Evolutionary conservation across 2,329 filamentous ascomycete species (phyloP).

Genomic region (Fusarium begoniae): DNA sequence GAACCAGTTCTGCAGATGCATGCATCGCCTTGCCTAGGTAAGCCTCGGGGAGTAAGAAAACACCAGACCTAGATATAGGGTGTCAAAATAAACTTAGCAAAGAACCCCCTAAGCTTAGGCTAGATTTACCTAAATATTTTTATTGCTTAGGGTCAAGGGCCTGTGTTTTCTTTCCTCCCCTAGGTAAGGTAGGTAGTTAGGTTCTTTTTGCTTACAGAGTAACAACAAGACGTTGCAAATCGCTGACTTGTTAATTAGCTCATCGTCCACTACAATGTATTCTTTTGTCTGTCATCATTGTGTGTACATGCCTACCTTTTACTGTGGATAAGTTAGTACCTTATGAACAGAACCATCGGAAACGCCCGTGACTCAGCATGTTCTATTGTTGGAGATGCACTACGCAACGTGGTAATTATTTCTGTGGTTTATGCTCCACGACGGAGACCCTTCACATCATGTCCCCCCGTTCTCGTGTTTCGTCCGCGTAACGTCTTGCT

Average conservation of each 20-base stretch:
- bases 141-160: too few relatives aligned
- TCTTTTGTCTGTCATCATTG: background rate
- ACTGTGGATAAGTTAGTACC: background rate
- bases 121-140: too few relatives aligned
- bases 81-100: too few relatives aligned
- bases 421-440: constrained; percentile 8
- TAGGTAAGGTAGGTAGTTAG: background rate
- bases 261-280: background rate
- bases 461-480: constrained; percentile 27
- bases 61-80: too few relatives aligned
- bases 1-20: constrained; percentile 18
- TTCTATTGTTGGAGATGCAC: constrained; percentile 6
- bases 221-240: background rate
- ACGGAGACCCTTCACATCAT: constrained; percentile 3
- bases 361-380: background rate
- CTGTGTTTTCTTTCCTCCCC: background rate
- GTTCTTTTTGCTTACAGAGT: constrained; percentile 9
- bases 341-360: background rate
- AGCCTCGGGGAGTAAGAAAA: too few relatives aligned
- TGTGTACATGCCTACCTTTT: background rate
- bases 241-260: constrained; percentile 16
- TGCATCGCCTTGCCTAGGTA: constrained; percentile 1
- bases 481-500: constrained; percentile 29
- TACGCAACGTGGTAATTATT: background rate
- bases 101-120: too few relatives aligned